Evolutionary conservation across 768 basidiomycete genomes (phyloP), one percentile per base, ranked within the genome.

Genomic region (Chlorophyllum brunneum): DNA sequence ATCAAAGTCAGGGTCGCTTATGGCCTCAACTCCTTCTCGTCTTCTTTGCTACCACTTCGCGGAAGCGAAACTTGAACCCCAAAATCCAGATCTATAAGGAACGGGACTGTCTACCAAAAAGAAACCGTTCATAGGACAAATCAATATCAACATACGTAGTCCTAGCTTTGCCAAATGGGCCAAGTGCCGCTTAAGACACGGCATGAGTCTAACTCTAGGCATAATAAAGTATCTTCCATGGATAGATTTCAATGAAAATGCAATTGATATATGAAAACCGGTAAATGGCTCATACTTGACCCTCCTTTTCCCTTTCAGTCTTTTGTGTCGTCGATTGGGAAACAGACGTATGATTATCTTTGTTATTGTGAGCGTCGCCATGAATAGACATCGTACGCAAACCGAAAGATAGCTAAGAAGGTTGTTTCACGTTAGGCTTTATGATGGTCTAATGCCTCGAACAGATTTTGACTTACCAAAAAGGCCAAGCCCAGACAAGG

Each of bases 401-500:
- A 2, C 71, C 48, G 7, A 76, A 60, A 8, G 76, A 76, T 48
- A 77, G 57, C 77, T 79, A 51, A 51, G 38, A 46, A 42, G 11
- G 33, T 38, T 55, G 44, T 33, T 38, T 40, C 40, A 39, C 42
- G 23, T 36, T 33, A 31, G 46, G 54, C n/a, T n/a, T n/a, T 34
- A 16, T 23, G 22, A 20, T 30, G 15, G 34, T 29, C 11, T 46
- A 41, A 11, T 24, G 33, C 24, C n/a, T 16, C 18, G 42, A 36
- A 23, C 46, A 22, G 52, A 47, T 31, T 54, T n/a, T n/a, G 36
- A 55, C 68, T 60, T 62, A 87, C 84, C 65, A 88, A 59, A 60
- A 81, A 75, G 31, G 87, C 83, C 48, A 82, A 60, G 26, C 81
- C 83, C 45, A 91, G 65, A 62, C 82, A 80, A 18, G 88, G 87